Conservation (phyloP, 495 filamentous ascomycete genomes). For the Neurospora tetraspora region DNA sequence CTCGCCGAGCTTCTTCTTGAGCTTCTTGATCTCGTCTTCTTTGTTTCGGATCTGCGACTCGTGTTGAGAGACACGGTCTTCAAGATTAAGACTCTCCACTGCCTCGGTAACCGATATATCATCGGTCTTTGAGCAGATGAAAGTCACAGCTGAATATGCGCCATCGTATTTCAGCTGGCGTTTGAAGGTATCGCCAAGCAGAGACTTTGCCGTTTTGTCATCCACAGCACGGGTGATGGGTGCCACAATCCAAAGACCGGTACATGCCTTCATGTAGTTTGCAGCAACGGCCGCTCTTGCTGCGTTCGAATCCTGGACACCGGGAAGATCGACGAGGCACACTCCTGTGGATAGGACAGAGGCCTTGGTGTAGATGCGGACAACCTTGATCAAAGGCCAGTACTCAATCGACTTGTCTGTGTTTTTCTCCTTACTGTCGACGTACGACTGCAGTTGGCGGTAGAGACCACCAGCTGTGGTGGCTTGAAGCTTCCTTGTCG, state of each 20-base stretch:
- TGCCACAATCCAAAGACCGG: conserved; percentile 51
- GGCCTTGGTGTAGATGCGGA: conserved; percentile 50
- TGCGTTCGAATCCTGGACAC: conserved; percentile 54
- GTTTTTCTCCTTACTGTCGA: conserved; percentile 25
- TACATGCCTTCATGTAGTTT: conserved; percentile 50
- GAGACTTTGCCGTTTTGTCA: conserved; percentile 51
- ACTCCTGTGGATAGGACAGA: conserved; percentile 53
- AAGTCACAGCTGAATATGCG: conserved; percentile 44
- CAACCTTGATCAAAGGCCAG: conserved; percentile 59
- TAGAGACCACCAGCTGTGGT: conserved; percentile 20
- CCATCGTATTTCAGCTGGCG: conserved; percentile 58
- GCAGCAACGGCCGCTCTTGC: conserved; percentile 51
- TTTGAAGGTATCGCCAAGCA: conserved; percentile 51
- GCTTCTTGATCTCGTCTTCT: conserved; percentile 14
- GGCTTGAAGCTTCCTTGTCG: conserved; percentile 31
- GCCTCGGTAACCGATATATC: conserved; percentile 42
- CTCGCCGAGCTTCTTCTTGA: conserved; percentile 32
- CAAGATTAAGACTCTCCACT: conserved; percentile 26
- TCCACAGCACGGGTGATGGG: conserved; percentile 57
- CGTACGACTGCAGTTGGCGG: conserved; percentile 18
- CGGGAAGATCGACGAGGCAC: conserved; percentile 57
- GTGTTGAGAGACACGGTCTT: conserved; percentile 30
- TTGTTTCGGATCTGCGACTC: conserved; percentile 11
- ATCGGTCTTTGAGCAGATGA: conserved; percentile 63
- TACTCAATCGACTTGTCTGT: conserved; percentile 36